Evolutionary conservation across 345 rosid genomes (phyloP).

Genomic region (Salix dunnii): DNA sequence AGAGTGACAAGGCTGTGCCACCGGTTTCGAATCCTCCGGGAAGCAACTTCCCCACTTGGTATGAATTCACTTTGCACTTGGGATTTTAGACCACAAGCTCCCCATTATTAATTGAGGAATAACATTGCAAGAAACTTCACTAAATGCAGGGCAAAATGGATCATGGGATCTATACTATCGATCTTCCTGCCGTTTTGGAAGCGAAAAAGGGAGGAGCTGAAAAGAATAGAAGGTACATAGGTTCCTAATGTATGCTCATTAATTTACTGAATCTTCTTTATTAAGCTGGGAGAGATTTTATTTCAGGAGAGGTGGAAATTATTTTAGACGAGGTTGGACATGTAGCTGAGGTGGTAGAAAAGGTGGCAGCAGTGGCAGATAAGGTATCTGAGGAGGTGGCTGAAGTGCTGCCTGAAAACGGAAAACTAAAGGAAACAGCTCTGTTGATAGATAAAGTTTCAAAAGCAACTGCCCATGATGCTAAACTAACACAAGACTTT

Average conservation of each 20-base stretch:
- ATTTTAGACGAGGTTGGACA: conserved; percentile 49
- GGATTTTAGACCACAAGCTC: no score
- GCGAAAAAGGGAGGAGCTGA: conserved; percentile 36
- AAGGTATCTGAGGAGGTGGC: conserved; percentile 22
- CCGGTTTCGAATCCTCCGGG: no score
- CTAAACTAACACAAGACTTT: conserved; percentile 39
- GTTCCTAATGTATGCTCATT: background rate
- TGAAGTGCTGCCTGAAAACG: conserved; percentile 46
- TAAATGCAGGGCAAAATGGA: conserved; percentile 2
- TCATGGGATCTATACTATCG: conserved; percentile 47
- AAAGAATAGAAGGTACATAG: conserved; percentile 48
- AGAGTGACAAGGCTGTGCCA: no score
- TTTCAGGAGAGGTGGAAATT: conserved; percentile 31
- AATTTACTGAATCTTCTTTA: background rate
- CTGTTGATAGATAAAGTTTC: conserved; percentile 47
- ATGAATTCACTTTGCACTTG: no score
- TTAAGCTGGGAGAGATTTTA: background rate
- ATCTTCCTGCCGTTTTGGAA: conserved; percentile 54
- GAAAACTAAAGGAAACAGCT: conserved; percentile 56
- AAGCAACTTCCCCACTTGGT: no score
- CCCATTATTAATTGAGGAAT: no score
- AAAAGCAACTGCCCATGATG: conserved; percentile 59
- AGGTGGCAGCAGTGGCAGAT: conserved; percentile 31
- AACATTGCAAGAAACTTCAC: no score
- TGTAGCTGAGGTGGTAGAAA: conserved; percentile 39